Base-by-base conservation (phyloP, 108 stramenopile species). In the Fragilaria crotonensis region DNA sequence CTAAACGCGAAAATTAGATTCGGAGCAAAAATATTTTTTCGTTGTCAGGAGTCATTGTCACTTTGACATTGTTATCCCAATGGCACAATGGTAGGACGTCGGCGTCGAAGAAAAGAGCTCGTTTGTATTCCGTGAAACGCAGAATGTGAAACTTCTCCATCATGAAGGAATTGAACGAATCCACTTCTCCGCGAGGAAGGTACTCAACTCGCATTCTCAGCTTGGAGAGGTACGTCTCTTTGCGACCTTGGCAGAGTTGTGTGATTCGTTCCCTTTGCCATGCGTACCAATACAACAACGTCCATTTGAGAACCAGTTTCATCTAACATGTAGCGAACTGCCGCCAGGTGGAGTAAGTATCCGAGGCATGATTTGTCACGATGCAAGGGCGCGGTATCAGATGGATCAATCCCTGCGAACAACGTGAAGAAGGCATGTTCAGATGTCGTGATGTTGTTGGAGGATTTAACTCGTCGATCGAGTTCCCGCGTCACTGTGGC, bases 41-140 rank as follows among this genome's bases (percentile, higher is more conserved):
- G 1, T 26, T 44, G n/a, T 55, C 52, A 1, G 30, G 4, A 2
- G 1, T 28, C 11, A 55, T 65, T 22, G 77, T 75, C 45, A 74
- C 45, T 5, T 74, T 52, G 57, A 87, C 83, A 23, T 80, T 32
- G 47, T 76, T 76, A 44, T 87, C 85, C 63, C 82, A 49, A 54
- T 77, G 73, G 32, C 69, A 71, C 17, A 76, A 45, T 17, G 85
- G 85, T 36, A 83, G 57, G n/a, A 84, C 64, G 61, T 90, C 89
- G 5, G 68, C 72, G 48, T 90, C 89, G 36, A 90, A 20, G 51
- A 80, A 81, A 41, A 86, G 59, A 0, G 85, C 76, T 1, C 78
- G 73, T 19, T 72, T 57, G 62, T 85, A 90, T 61, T 82, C 72
- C 21, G 76, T 79, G 45, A 84, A 30, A 22, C 57, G 57, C 32